Evolutionary conservation across 192 early-diverging fungal species (phyloP).

Genomic region (Oehlia diaphana): DNA sequence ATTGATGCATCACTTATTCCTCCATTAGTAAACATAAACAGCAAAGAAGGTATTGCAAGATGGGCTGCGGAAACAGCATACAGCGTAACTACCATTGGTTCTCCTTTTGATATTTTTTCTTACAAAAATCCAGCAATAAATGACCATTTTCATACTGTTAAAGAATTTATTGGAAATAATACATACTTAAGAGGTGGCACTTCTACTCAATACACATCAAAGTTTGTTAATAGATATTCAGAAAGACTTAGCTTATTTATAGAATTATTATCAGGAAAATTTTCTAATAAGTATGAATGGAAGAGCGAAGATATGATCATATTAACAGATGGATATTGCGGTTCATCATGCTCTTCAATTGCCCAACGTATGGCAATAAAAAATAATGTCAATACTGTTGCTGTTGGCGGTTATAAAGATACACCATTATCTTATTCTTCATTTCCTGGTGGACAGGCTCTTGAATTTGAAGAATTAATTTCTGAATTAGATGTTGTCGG

Average conservation of each 20-base stretch:
- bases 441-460: conserved; percentile 31
- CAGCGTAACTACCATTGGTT: not conserved
- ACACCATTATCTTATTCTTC: conserved; percentile 34
- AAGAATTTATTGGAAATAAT: conserved; percentile 9
- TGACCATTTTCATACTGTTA: not conserved
- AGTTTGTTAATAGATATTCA: not conserved
- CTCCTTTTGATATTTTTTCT: not conserved
- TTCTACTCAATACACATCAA: not conserved
- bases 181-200: not conserved
- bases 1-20: not conserved
- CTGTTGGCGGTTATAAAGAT: conserved; percentile 37
- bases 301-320: conserved; percentile 27
- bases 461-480: too few species aligned
- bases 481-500: too few species aligned
- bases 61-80: not conserved
- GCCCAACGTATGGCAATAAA: conserved; percentile 35
- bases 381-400: conserved; percentile 32
- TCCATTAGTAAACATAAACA: not conserved
- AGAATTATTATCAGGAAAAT: not conserved
- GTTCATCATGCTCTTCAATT: conserved; percentile 36
- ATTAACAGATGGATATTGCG: conserved; percentile 38
- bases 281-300: not conserved
- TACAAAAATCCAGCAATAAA: not conserved
- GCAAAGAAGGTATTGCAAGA: not conserved
- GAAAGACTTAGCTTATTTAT: not conserved